Conservation (phyloP, 352 stramenopile genomes). For the Achlya hypogyna region DNA sequence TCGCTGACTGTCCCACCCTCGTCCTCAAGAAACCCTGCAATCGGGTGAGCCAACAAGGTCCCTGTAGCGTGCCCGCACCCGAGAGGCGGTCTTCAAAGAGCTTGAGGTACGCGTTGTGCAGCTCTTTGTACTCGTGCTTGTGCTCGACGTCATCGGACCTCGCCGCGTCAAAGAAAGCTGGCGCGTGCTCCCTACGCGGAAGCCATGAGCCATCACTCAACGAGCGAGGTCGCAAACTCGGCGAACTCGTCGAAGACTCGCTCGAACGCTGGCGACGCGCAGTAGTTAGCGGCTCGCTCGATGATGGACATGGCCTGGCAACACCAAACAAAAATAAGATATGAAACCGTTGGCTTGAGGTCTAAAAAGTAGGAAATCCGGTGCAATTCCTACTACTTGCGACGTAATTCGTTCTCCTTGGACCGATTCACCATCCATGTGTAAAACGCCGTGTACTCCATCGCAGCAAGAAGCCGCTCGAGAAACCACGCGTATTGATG, state of each 20-base stretch:
- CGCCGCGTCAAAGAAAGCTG: conserved; percentile 50
- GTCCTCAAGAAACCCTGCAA: conserved; percentile 56
- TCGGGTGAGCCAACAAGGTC: neutral
- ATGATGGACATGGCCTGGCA: conserved; percentile 29
- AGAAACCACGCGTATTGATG: no score
- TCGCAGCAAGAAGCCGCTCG: no score
- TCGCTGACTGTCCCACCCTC: conserved; percentile 53
- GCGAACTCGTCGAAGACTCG: conserved; percentile 69
- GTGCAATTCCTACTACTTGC: no score
- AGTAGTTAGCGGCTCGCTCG: conserved; percentile 56
- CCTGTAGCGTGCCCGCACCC: neutral
- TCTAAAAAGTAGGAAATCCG: no score
- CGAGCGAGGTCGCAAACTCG: conserved; percentile 23
- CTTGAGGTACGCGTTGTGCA: conserved; percentile 64
- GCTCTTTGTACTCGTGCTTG: conserved; percentile 77
- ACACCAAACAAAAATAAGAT: no score
- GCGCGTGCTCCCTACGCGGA: conserved; percentile 38
- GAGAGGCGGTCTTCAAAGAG: conserved; percentile 56
- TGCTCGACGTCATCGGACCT: conserved; percentile 60
- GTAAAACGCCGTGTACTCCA: no score
- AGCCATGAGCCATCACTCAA: neutral
- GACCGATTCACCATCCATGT: no score
- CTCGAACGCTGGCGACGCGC: conserved; percentile 63
- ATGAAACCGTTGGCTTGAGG: no score
- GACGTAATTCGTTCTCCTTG: no score